Conservation (phyloP, 1,139 yeast species). For the Blastobotrys petasosporus region DNA sequence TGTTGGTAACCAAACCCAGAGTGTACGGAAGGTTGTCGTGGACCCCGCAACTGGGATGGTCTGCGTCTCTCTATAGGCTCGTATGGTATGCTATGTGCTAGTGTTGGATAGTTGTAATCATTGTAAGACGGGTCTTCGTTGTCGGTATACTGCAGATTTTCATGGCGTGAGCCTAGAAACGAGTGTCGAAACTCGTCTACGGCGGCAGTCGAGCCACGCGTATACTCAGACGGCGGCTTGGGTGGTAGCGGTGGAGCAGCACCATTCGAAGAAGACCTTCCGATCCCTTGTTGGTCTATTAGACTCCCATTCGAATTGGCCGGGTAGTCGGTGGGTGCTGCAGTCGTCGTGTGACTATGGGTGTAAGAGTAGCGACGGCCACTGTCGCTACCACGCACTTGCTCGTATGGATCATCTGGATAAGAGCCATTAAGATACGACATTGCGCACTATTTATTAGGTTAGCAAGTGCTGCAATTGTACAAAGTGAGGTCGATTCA, state of each 20-base stretch:
- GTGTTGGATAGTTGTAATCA: neutral
- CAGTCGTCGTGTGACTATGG: too few relatives aligned
- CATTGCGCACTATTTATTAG: too few relatives aligned
- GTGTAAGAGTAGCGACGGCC: too few relatives aligned
- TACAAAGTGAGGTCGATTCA: too few relatives aligned
- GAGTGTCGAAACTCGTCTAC: neutral
- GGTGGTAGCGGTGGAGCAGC: slow-evolving; percentile 8
- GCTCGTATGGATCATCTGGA: too few relatives aligned
- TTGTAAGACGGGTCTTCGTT: slow-evolving; percentile 2
- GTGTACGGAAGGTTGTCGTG: slow-evolving; percentile 6
- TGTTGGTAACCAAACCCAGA: slow-evolving; percentile 2
- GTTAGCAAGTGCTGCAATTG: too few relatives aligned
- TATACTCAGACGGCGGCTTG: slow-evolving; percentile 8
- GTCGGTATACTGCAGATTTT: slow-evolving; percentile 1
- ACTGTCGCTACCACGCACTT: too few relatives aligned
- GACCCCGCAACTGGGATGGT: slow-evolving; percentile 8
- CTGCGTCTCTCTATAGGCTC: slow-evolving; percentile 4
- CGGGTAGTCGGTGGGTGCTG: too few relatives aligned
- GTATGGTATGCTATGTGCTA: neutral
- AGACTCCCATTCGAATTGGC: too few relatives aligned
- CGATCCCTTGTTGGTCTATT: too few relatives aligned
- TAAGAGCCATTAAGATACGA: too few relatives aligned
- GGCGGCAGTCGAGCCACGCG: neutral
- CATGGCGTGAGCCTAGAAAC: neutral
- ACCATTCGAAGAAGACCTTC: too few relatives aligned